Evolutionary conservation across 2,329 filamentous ascomycete species (phyloP).

Genomic region (Emmonsiellopsis sp.): DNA sequence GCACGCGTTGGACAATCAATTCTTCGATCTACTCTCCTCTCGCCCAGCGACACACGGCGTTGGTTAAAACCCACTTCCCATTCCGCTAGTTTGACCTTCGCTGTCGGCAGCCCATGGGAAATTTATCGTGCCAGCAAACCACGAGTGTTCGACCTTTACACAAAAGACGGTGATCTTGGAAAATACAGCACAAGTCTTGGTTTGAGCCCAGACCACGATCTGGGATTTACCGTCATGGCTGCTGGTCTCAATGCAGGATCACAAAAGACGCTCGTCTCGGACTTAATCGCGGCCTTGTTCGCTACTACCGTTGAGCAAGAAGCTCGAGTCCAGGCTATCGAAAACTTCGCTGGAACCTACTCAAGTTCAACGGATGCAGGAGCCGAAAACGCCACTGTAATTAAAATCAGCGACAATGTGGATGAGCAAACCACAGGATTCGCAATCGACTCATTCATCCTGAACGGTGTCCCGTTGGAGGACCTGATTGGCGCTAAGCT

Average conservation of each 20-base stretch:
- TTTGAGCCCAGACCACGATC: constrained; percentile 25
- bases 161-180: constrained; percentile 24
- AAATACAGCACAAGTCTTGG: constrained; percentile 24
- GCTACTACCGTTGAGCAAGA: constrained; percentile 19
- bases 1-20: constrained; percentile 30
- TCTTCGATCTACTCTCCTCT: constrained; percentile 27
- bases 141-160: constrained; percentile 26
- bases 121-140: constrained; percentile 22
- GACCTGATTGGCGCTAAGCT: background rate
- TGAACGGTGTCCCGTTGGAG: background rate
- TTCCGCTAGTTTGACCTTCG: constrained; percentile 23
- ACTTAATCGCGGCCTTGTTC: constrained; percentile 18
- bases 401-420: constrained; percentile 12
- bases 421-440: constrained; percentile 9
- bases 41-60: constrained; percentile 22
- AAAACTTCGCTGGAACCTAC: constrained; percentile 20
- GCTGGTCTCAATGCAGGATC: constrained; percentile 13
- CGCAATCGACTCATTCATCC: background rate
- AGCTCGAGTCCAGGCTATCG: constrained; percentile 16
- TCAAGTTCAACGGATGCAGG: constrained; percentile 1
- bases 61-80: constrained; percentile 35
- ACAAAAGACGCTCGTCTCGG: constrained; percentile 16
- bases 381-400: constrained; percentile 11
- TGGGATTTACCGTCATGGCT: constrained; percentile 26
- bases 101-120: constrained; percentile 30